phyloP scores from a whole-genome alignment of 306 rosid genomes.

The Biancaea sappan region DNA sequence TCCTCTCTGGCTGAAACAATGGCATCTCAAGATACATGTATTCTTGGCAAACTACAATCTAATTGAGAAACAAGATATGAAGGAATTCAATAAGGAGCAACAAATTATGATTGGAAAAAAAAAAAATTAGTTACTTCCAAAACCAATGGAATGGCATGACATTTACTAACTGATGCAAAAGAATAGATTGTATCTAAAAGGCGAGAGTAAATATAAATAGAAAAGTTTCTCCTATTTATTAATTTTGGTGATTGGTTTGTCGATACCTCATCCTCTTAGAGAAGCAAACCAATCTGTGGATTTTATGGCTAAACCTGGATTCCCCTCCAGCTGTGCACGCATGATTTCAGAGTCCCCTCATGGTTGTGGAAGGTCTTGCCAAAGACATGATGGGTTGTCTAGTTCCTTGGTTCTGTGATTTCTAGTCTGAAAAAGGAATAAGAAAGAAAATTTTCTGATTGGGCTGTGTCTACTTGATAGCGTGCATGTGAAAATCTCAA shows the following conservation, averaged over 20 bases:
- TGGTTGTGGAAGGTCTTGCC: background rate
- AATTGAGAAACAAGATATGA: background rate
- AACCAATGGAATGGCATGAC: background rate
- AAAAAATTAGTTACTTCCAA: background rate
- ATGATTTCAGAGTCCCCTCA: background rate
- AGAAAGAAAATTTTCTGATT: background rate
- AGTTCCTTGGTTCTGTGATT: background rate
- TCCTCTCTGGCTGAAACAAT: conserved; percentile 14
- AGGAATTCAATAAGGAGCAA: background rate
- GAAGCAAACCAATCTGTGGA: background rate
- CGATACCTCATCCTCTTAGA: background rate
- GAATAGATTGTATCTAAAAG: background rate
- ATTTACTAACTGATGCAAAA: background rate
- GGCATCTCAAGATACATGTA: background rate
- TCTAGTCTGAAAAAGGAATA: background rate
- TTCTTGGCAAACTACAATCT: background rate
- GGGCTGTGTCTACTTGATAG: no score
- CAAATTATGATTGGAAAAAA: background rate
- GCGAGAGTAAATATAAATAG: background rate
- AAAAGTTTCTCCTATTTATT: background rate
- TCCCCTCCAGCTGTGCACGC: background rate
- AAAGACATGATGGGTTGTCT: background rate
- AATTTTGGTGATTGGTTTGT: background rate
- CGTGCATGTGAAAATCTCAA: background rate
- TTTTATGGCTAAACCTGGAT: background rate